phyloP scores from a whole-genome alignment of 2,329 filamentous ascomycete genomes.

The Verticillium zaregamsianum region DNA sequence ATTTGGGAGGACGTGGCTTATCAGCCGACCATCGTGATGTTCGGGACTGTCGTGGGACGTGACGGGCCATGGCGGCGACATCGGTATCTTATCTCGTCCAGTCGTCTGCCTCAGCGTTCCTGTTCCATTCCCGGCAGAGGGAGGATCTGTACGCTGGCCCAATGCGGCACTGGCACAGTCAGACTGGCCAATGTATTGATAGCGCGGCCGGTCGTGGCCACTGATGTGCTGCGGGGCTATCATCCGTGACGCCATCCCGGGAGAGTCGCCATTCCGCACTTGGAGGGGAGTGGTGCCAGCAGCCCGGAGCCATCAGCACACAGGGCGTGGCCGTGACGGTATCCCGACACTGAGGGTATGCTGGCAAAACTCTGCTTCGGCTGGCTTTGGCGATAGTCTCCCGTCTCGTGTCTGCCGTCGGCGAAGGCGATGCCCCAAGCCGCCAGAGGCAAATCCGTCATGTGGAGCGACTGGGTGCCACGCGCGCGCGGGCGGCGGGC shows the following conservation, averaged over 20 bases:
- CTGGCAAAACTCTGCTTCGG: not conserved
- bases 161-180: not conserved
- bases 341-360: too few species aligned
- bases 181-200: not conserved
- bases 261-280: not conserved
- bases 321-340: too few species aligned
- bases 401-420: not conserved
- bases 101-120: not conserved
- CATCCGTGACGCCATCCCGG: not conserved
- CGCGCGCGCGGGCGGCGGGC: not conserved
- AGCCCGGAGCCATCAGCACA: too few species aligned
- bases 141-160: not conserved
- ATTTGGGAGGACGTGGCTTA: not conserved
- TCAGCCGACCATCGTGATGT: not conserved
- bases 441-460: slow-evolving; percentile 1
- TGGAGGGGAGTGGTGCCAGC: too few species aligned
- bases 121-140: not conserved
- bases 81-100: not conserved
- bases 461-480: slow-evolving; percentile 4
- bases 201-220: not conserved
- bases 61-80: not conserved
- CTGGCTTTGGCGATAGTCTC: not conserved
- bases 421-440: not conserved
- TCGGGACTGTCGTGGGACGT: not conserved
- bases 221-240: not conserved